Evolutionary conservation across 345 rosid species (phyloP).

Genomic region (Lepidium sativum): DNA sequence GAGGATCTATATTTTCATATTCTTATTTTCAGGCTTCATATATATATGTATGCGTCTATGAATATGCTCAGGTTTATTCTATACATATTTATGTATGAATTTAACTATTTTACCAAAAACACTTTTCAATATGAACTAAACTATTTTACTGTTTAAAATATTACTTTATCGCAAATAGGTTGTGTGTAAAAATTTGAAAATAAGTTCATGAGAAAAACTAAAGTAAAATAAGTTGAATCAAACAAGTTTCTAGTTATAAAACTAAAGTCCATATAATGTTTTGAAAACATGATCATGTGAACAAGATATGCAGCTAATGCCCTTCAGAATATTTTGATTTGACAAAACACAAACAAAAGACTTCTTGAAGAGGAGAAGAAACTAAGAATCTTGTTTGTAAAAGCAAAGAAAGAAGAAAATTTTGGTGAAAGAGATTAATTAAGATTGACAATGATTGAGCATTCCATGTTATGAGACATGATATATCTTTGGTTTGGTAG

Average conservation of each 20-base stretch:
- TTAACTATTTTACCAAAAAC: no score
- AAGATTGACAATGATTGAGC: neutral
- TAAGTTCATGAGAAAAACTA: no score
- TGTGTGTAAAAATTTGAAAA: no score
- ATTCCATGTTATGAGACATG: neutral
- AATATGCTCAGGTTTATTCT: neutral
- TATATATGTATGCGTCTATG: no score
- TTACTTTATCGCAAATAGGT: no score
- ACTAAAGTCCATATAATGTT: no score
- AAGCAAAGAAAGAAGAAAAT: neutral
- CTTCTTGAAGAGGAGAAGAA: neutral
- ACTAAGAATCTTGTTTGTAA: neutral
- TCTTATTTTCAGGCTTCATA: neutral
- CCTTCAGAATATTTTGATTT: neutral
- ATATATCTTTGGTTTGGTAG: neutral
- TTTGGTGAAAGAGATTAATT: neutral
- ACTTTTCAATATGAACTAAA: no score
- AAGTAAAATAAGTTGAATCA: no score
- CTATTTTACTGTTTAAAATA: no score
- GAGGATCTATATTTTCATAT: neutral
- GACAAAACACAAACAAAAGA: neutral
- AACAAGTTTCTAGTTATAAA: no score
- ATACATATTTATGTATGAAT: no score
- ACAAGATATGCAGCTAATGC: neutral
- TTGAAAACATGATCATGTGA: neutral